Evolutionary conservation across 129 eudicot genomes (phyloP).

Genomic region (carrot (Daucus carota)): DNA sequence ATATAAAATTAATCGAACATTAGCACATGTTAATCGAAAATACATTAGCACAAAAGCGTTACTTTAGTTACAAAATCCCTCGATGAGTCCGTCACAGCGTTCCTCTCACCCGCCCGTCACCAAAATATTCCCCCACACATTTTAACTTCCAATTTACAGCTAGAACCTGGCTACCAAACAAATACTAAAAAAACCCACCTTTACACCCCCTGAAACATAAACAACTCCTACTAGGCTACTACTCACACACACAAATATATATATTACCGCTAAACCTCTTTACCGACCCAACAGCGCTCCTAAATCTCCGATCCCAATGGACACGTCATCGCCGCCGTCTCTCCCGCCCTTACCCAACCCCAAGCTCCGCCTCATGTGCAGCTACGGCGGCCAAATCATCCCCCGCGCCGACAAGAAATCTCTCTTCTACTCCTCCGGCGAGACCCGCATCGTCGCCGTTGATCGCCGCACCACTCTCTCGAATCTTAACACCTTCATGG

Average conservation of each 20-base stretch:
- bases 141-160: slow-evolving; percentile 3
- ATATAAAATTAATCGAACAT: too few species aligned
- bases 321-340: background rate
- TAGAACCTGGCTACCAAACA: background rate
- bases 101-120: background rate
- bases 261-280: background rate
- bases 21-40: too few species aligned
- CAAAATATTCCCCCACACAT: background rate
- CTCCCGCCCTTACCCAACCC: slow-evolving; percentile 36
- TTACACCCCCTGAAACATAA: background rate
- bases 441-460: slow-evolving; percentile 77
- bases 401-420: slow-evolving; percentile 77
- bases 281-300: too few species aligned
- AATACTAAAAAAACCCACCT: background rate
- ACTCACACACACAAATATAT: too few species aligned
- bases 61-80: too few species aligned
- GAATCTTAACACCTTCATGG: slow-evolving; percentile 33
- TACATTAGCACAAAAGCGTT: too few species aligned
- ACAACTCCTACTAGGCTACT: background rate
- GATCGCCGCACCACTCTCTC: slow-evolving; percentile 66
- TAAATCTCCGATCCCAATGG: background rate
- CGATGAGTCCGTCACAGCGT: background rate
- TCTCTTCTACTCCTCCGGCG: slow-evolving; percentile 73
- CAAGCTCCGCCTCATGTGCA: slow-evolving; percentile 81
- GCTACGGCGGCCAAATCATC: slow-evolving; percentile 78